Percentiles rank a stretch among this genome's conserved stretches.
Conservation (phyloP, 2,329 filamentous ascomycete genomes). For the Trichoderma sp. region DNA sequence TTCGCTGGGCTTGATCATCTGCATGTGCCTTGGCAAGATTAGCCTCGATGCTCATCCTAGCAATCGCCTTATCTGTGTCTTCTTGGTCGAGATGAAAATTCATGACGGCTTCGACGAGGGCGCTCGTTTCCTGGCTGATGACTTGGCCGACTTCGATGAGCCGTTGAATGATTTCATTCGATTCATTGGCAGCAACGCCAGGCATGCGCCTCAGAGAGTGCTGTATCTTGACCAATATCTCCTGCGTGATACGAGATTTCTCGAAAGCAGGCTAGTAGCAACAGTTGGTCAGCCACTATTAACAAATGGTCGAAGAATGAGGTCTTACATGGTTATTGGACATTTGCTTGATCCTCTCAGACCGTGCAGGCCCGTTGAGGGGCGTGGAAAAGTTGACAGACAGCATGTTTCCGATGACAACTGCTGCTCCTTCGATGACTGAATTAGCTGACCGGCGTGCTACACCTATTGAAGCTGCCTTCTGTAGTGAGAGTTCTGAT, state of each 20-base stretch:
- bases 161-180: conserved; percentile 39
- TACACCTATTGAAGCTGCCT: background rate
- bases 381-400: conserved; percentile 45
- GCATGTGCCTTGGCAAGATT: conserved; percentile 40
- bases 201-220: conserved; percentile 45
- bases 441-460: background rate
- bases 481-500: background rate
- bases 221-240: conserved; percentile 42
- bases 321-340: conserved; percentile 42
- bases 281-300: background rate
- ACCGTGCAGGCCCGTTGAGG: conserved; percentile 40
- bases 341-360: conserved; percentile 43
- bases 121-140: conserved; percentile 43
- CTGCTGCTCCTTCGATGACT: background rate
- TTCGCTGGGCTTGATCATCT: conserved; percentile 38
- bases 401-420: conserved; percentile 34
- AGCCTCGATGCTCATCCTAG: conserved; percentile 43
- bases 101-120: conserved; percentile 43
- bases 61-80: conserved; percentile 43
- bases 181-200: conserved; percentile 40
- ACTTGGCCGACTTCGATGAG: conserved; percentile 43
- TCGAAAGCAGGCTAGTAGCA: conserved; percentile 39
- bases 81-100: conserved; percentile 43
- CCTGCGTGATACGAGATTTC: conserved; percentile 39
- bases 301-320: background rate